A percentile compares a stretch with the other conserved stretches of the same genome.
Conservation (phyloP, 345 rosid species). For the Eucalyptus viminalis region DNA sequence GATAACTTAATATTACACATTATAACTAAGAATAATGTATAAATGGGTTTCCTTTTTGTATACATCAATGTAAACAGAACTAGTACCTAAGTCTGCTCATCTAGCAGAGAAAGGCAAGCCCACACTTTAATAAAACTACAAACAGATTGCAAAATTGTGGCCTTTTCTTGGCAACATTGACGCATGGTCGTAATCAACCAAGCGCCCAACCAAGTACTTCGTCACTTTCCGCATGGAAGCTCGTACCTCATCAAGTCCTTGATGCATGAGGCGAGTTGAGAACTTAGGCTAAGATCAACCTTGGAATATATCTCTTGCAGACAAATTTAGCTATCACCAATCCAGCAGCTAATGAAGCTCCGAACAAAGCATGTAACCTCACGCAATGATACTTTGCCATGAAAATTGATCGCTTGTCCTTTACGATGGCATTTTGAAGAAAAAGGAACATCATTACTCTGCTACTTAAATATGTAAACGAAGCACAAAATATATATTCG, state of each 20-base stretch:
- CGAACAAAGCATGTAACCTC: constrained; percentile 63
- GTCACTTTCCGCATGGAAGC: neutral
- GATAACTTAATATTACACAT: neutral
- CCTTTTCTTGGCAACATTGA: neutral
- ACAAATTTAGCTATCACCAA: constrained; percentile 32
- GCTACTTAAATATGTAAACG: neutral
- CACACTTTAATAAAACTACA: neutral
- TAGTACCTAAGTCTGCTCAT: neutral
- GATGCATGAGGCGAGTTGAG: neutral
- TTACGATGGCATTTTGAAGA: neutral
- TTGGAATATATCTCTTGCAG: neutral
- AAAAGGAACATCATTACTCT: neutral
- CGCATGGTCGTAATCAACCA: neutral
- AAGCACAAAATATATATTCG: neutral
- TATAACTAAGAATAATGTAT: neutral
- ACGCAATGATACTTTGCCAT: constrained; percentile 93
- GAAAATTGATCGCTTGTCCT: constrained; percentile 74
- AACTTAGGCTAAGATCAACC: neutral
- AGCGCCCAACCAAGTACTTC: neutral
- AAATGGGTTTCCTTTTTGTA: neutral
- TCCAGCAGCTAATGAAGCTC: constrained; percentile 62
- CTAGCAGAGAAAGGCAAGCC: neutral
- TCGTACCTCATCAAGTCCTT: neutral
- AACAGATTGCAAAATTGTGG: neutral
- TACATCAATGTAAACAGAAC: neutral